A percentile compares a stretch with the other conserved stretches of the same genome.
Conservation (phyloP, 2,329 filamentous ascomycete genomes). For the Triangularia setosa region DNA sequence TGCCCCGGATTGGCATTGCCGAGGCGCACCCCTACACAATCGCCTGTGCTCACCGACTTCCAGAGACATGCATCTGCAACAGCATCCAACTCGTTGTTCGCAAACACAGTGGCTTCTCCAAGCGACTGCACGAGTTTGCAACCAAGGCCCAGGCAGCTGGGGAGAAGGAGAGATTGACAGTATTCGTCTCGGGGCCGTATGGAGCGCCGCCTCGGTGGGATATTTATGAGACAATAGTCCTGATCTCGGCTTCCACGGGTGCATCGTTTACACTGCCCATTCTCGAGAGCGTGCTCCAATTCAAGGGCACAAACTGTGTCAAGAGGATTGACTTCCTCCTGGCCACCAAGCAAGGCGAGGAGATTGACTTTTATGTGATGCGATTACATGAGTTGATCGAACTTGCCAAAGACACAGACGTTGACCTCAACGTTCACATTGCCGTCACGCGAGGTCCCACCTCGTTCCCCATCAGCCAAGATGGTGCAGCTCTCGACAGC, state of each 20-base stretch:
- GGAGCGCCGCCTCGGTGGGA: conserved; percentile 54
- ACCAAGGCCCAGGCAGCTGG: conserved; percentile 31
- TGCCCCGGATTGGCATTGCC: conserved; percentile 49
- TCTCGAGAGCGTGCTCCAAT: conserved; percentile 49
- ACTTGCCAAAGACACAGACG: conserved; percentile 40
- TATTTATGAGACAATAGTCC: conserved; percentile 55
- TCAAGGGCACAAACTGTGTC: conserved; percentile 42
- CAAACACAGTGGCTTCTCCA: conserved; percentile 55
- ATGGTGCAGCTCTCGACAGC: conserved; percentile 18
- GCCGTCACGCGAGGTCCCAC: conserved; percentile 44
- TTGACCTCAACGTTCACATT: conserved; percentile 50
- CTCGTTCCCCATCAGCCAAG: conserved; percentile 23
- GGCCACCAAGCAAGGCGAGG: conserved; percentile 47
- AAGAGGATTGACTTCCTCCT: conserved; percentile 52
- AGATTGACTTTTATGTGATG: conserved; percentile 53
- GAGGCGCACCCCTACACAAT: conserved; percentile 62
- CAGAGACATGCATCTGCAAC: conserved; percentile 53
- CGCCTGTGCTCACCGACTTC: conserved; percentile 49
- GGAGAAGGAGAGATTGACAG: conserved; percentile 35
- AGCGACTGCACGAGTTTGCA: conserved; percentile 47
- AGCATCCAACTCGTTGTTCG: conserved; percentile 57
- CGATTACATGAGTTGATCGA: conserved; percentile 45
- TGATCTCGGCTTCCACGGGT: conserved; percentile 61
- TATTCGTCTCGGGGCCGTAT: conserved; percentile 54
- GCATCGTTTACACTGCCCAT: conserved; percentile 59